Evolutionary conservation across 2,329 filamentous ascomycete genomes (phyloP).

Genomic region (Lecanicillium sp.): DNA sequence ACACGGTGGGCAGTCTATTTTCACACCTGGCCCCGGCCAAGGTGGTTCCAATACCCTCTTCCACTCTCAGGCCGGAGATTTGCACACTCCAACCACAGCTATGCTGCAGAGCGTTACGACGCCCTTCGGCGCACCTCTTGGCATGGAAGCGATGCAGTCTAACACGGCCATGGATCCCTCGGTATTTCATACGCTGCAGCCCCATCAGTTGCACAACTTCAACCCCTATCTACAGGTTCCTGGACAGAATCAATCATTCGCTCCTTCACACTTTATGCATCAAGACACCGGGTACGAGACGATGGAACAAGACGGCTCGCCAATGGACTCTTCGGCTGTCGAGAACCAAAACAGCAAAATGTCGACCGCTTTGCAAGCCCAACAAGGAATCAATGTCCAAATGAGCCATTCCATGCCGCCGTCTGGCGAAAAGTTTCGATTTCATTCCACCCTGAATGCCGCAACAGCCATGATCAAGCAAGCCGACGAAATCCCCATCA

Average conservation of each 20-base stretch:
- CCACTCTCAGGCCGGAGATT: constrained; percentile 74
- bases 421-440: constrained; percentile 71
- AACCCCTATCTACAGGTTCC: constrained; percentile 63
- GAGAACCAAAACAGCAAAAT: constrained; percentile 46
- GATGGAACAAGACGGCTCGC: constrained; percentile 67
- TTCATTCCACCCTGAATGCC: constrained; percentile 81
- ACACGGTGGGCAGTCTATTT: constrained; percentile 75
- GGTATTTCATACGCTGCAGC: constrained; percentile 55
- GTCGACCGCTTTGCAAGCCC: constrained; percentile 54
- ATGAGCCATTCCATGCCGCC: constrained; percentile 40
- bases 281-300: constrained; percentile 74
- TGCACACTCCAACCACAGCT: constrained; percentile 73
- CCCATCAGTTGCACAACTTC: constrained; percentile 57
- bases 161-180: constrained; percentile 55
- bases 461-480: constrained; percentile 95
- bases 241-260: constrained; percentile 54
- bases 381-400: constrained; percentile 39
- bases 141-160: constrained; percentile 56
- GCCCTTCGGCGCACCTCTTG: constrained; percentile 70
- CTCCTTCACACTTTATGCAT: constrained; percentile 73
- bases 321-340: constrained; percentile 49
- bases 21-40: constrained; percentile 75
- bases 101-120: constrained; percentile 72
- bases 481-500: constrained; percentile 86
- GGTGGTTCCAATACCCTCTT: constrained; percentile 40